phyloP scores from a whole-genome alignment of 495 filamentous ascomycete genomes.

The Daldinia childiae region DNA sequence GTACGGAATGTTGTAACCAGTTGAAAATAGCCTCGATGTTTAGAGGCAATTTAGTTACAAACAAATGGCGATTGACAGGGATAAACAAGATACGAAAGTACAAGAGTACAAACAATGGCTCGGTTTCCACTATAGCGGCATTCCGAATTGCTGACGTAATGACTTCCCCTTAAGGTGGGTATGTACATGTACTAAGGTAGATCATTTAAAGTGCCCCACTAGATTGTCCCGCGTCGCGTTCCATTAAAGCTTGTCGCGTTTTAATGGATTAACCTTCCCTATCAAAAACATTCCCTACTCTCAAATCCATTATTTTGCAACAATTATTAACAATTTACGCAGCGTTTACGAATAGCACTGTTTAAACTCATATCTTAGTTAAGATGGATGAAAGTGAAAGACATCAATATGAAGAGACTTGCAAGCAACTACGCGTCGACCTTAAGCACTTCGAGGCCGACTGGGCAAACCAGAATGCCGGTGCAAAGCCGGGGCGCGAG shows the following conservation, averaged over 20 bases:
- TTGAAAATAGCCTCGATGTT: neutral
- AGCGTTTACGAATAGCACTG: neutral
- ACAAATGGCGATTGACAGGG: neutral
- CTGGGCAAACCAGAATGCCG: conserved; percentile 74
- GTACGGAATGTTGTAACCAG: neutral
- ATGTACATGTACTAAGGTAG: neutral
- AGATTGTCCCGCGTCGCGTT: conserved; percentile 31
- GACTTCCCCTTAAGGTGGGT: too few species aligned
- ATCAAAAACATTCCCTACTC: conserved; percentile 1
- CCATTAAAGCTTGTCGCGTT: conserved; percentile 20
- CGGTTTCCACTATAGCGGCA: neutral
- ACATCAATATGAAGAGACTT: conserved; percentile 52
- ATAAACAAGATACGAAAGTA: neutral
- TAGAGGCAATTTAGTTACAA: neutral
- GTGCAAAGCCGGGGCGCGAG: conserved; percentile 79
- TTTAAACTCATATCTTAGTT: neutral
- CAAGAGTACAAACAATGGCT: too few species aligned
- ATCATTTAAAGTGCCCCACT: conserved; percentile 3
- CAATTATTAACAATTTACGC: neutral
- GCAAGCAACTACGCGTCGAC: conserved; percentile 69
- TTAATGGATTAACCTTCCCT: conserved; percentile 1
- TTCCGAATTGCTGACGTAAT: neutral
- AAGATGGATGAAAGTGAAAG: conserved; percentile 57
- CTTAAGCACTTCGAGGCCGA: conserved; percentile 87
- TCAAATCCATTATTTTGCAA: neutral